Base-by-base conservation (phyloP, 768 basidiomycete species). In the Boletus rufocinnamomeus region DNA sequence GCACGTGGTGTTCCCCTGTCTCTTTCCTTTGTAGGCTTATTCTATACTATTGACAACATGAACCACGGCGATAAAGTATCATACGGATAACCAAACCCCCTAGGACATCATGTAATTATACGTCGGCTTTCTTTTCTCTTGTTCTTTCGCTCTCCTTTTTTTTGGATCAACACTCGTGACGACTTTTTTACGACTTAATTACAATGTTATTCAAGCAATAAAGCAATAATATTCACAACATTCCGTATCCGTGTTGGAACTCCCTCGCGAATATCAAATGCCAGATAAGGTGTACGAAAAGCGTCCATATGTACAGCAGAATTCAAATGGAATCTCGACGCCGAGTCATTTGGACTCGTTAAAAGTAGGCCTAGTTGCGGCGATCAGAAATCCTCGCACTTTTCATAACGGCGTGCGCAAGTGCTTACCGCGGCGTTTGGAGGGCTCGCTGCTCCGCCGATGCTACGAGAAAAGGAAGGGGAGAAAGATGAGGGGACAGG, bases 391-490 rank as follows among this genome's bases (percentile, higher is more conserved):
- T 17, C 40, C 23, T 43, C 7, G 9, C 9, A 32, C 30, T 3
- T 47, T 45, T 25, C 23, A 38, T 10, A 35, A 27, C n/a, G 7
- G 17, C 2, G 5, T 1, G 10, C 30, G 27, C 16, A 21, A 61
- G 17, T n/a, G 62, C 84, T 78, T 62, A 87, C 87, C 60, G 86
- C 84, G 54, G 86, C 86, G 68, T 88, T 88, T 5, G 87, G 84
- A 23, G 86, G 87, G 65, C 85, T 88, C 4, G 86, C 87, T 51
- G 82, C 82, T 19, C 86, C 87, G 14, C 86, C 86, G 27, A 87
- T 82, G 48, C 86, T 62, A 56, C 25, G 38, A n/a, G 28, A 30
- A 8, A 9, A 6, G 16, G 17, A 19, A 2, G 1, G 17, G 9
- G 13, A 6, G n/a, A 30, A 7, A 3, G 19, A 16, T 46, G n/a